Percentiles rank a stretch among this genome's conserved stretches.
phyloP scores from a whole-genome alignment of 2,329 filamentous ascomycete species.

The Colletotrichum sidae region DNA sequence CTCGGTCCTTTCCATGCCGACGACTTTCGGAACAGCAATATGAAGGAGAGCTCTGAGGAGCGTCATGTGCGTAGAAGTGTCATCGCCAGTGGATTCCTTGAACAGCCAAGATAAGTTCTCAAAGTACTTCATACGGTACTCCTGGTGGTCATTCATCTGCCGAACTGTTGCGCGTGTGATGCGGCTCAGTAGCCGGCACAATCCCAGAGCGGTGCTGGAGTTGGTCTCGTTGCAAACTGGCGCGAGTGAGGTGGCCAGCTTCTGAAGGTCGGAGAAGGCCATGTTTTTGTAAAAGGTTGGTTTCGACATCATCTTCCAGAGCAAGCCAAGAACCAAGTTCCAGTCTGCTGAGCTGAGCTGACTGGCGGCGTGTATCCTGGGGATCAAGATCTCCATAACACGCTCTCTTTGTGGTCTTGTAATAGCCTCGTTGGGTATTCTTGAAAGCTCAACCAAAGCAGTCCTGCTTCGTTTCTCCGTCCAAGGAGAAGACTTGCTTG shows the following conservation, averaged over 20 bases:
- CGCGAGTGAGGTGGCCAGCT: conserved; percentile 48
- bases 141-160: conserved; percentile 59
- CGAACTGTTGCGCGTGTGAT: conserved; percentile 47
- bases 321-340: conserved; percentile 56
- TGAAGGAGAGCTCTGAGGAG: conserved; percentile 49
- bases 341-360: conserved; percentile 45
- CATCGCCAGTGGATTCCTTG: conserved; percentile 32
- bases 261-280: conserved; percentile 51
- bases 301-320: conserved; percentile 61
- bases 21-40: conserved; percentile 45
- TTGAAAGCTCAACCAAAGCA: conserved; percentile 42
- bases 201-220: conserved; percentile 16
- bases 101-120: conserved; percentile 42
- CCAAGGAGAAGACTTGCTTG: conserved; percentile 26
- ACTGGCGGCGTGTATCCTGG: conserved; percentile 41
- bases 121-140: conserved; percentile 56
- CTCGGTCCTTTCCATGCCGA: conserved; percentile 28
- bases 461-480: conserved; percentile 15
- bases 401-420: conserved; percentile 57
- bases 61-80: conserved; percentile 47
- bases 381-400: conserved; percentile 51
- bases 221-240: conserved; percentile 8
- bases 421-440: conserved; percentile 52
- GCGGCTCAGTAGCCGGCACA: conserved; percentile 23
- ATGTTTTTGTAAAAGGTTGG: conserved; percentile 64